Percentiles rank a stretch among this genome's conserved stretches.
These are phyloP conservation scores for Hypoxylon fuscum DNA, from an alignment of 495 filamentous ascomycete genomes.

Conservation along the genomic window DNA sequence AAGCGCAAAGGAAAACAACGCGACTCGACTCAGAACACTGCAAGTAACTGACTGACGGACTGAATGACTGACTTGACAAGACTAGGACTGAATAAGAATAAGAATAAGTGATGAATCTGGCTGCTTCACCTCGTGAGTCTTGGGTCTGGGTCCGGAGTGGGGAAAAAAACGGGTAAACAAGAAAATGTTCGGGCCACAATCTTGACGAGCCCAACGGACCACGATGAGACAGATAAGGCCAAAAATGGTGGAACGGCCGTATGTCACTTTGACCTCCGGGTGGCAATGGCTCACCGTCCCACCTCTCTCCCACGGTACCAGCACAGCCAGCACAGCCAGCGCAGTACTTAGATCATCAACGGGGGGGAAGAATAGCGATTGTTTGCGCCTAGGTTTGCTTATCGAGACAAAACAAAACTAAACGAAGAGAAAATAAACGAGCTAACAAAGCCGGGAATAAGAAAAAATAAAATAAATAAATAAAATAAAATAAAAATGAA, in stretches of 20 bases:
- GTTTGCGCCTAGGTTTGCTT: constrained; percentile 7
- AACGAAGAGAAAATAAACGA: constrained; percentile 3
- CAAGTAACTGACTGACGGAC: constrained; percentile 1
- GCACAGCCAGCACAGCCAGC: too few species aligned
- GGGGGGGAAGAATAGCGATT: background rate
- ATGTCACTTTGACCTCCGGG: constrained; percentile 25
- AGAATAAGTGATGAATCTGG: constrained; percentile 3
- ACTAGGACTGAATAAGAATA: too few species aligned
- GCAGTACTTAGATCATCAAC: too few species aligned
- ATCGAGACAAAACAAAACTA: background rate
- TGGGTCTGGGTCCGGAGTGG: constrained; percentile 22
- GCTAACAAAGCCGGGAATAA: background rate
- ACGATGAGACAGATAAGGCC: constrained; percentile 38
- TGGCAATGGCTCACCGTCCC: constrained; percentile 30
- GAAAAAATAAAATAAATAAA: background rate
- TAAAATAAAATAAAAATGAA: too few species aligned
- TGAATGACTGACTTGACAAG: constrained; percentile 10
- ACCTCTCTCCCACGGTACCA: constrained; percentile 7
- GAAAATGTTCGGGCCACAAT: constrained; percentile 43
- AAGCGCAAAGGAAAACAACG: too few species aligned
- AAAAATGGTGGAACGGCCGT: constrained; percentile 33
- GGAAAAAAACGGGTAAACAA: constrained; percentile 40
- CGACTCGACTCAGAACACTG: constrained; percentile 9
- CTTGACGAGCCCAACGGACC: constrained; percentile 39
- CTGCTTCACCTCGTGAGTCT: constrained; percentile 10